Conservation (phyloP, 352 stramenopile genomes). For the Phytophthora cactorum region DNA sequence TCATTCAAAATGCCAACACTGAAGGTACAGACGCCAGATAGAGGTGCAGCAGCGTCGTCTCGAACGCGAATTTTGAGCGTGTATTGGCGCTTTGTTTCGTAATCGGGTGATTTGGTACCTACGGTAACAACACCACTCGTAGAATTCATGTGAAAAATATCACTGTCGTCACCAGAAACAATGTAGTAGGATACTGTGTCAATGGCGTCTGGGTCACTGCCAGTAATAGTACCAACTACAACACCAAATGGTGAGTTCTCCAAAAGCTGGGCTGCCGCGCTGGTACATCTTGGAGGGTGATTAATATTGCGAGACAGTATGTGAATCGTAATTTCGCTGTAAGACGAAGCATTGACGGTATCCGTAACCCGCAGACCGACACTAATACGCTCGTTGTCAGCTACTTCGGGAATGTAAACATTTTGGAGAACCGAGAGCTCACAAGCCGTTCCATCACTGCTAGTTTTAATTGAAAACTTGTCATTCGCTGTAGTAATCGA, state of each 20-base stretch:
- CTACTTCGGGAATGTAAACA: conserved; percentile 22
- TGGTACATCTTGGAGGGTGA: conserved; percentile 48
- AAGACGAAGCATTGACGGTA: conserved; percentile 37
- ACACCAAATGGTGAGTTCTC: conserved; percentile 47
- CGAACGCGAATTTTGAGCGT: conserved; percentile 49
- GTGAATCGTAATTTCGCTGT: conserved; percentile 46
- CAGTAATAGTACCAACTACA: conserved; percentile 36
- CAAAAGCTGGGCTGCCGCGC: conserved; percentile 35
- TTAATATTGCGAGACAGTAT: conserved; percentile 59
- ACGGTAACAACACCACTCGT: conserved; percentile 47
- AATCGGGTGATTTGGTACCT: conserved; percentile 53
- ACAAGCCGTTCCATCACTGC: conserved; percentile 21
- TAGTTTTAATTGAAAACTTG: conserved; percentile 40
- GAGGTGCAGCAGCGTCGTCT: conserved; percentile 48
- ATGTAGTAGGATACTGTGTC: conserved; percentile 50
- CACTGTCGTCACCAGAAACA: conserved; percentile 36
- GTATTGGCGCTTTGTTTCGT: conserved; percentile 43
- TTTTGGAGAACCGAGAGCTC: conserved; percentile 22
- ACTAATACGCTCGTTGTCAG: conserved; percentile 11
- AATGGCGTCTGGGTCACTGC: conserved; percentile 47
- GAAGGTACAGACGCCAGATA: conserved; percentile 40
- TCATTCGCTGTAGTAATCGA: conserved; percentile 38
- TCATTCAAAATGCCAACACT: conserved; percentile 55
- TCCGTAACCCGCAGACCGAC: conserved; percentile 44
- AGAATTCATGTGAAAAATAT: conserved; percentile 58